Percentiles rank a stretch among this genome's conserved stretches.
These are phyloP conservation scores for Ceratobasidium sp. DNA, from an alignment of 1,284 basidiomycete genomes.

Conservation along the genomic window DNA sequence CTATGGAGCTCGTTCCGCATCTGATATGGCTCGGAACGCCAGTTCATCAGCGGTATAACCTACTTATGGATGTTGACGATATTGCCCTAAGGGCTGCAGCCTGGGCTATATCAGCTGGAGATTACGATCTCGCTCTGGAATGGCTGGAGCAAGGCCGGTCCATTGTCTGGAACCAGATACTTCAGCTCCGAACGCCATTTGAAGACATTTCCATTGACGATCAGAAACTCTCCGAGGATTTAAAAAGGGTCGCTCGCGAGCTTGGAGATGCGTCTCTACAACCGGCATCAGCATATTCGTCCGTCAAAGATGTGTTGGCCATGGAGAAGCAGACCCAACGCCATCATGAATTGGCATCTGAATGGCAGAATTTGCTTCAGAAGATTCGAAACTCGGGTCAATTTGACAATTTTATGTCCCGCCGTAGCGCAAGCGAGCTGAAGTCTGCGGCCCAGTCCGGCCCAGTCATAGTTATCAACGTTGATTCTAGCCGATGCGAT, in stretches of 20 bases:
- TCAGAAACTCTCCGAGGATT: not conserved
- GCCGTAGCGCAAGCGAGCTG: not conserved
- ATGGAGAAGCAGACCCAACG: not conserved
- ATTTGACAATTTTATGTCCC: constrained; percentile 34
- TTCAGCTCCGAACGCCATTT: constrained; percentile 5
- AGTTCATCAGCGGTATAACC: not conserved
- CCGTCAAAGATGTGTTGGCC: not conserved
- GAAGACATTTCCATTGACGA: not conserved
- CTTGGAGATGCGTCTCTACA: not conserved
- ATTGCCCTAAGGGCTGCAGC: not conserved
- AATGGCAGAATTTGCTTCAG: constrained; percentile 16
- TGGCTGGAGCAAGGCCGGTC: constrained; percentile 18
- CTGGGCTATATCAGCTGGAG: not conserved
- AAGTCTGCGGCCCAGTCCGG: constrained; percentile 9
- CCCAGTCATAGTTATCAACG: constrained; percentile 37
- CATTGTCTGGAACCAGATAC: constrained; percentile 10
- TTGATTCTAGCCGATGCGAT: not conserved
- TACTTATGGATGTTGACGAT: not conserved
- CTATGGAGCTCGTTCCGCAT: too few relatives aligned
- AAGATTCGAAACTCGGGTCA: constrained; percentile 26
- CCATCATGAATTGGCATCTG: not conserved
- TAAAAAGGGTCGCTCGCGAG: not conserved
- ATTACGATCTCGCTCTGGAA: constrained; percentile 11
- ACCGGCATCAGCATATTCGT: not conserved
- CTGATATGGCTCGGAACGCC: constrained; percentile 3